Percentiles rank a stretch among this genome's conserved stretches.
These are phyloP conservation scores for Sporothrix brasiliensis DNA, from an alignment of 2,329 filamentous ascomycete genomes.

Conservation along the genomic window DNA sequence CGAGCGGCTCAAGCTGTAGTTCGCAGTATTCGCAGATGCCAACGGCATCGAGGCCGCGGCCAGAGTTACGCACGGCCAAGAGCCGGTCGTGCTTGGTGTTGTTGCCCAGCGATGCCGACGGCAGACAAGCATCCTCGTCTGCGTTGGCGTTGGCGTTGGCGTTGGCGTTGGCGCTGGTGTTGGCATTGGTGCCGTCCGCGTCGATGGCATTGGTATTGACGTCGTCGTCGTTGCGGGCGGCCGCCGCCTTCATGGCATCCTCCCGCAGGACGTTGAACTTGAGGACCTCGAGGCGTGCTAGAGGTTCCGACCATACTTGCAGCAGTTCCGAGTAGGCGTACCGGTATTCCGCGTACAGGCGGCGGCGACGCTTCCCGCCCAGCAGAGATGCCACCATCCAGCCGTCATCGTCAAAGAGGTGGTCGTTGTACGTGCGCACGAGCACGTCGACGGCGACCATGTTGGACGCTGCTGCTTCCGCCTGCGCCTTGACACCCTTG, in stretches of 20 bases:
- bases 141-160: neutral
- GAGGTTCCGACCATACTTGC: conserved; percentile 65
- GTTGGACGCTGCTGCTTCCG: conserved; percentile 39
- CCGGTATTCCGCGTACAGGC: conserved; percentile 62
- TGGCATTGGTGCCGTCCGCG: neutral
- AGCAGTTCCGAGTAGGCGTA: conserved; percentile 70
- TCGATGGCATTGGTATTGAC: neutral
- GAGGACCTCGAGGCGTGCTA: conserved; percentile 66
- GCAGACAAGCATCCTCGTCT: conserved; percentile 40
- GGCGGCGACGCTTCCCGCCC: conserved; percentile 50
- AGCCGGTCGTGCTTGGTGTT: conserved; percentile 55
- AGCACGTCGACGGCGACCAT: conserved; percentile 56
- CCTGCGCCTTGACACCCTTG: conserved; percentile 21
- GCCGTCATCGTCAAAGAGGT: conserved; percentile 69
- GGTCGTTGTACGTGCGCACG: conserved; percentile 62
- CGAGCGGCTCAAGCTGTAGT: conserved; percentile 61
- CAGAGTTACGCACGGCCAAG: conserved; percentile 54
- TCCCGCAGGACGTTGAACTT: conserved; percentile 68
- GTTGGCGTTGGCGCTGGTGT: neutral
- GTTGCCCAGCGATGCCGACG: conserved; percentile 39
- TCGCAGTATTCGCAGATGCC: conserved; percentile 66
- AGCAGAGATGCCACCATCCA: conserved; percentile 64
- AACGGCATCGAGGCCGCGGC: conserved; percentile 63
- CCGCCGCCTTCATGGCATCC: conserved; percentile 42
- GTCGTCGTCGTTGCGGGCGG: conserved; percentile 1